phyloP scores from a whole-genome alignment of 2,329 filamentous ascomycete species.

The Phaeosphaeria sp. region DNA sequence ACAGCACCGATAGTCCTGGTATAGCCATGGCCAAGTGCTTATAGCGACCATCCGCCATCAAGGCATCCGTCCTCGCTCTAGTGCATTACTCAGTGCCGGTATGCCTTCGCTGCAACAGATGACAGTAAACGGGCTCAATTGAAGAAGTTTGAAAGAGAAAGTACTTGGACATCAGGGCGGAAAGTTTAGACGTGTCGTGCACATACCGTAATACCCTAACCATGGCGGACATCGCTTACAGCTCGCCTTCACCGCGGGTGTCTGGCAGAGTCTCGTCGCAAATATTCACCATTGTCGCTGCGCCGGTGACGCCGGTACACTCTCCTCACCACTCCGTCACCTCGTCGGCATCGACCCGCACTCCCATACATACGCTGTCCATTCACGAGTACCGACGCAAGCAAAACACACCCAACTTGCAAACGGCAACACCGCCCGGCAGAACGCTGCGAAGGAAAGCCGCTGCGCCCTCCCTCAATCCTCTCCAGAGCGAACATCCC shows the following conservation, averaged over 20 bases:
- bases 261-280: slow-evolving; percentile 24
- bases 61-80: background rate
- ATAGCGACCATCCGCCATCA: background rate
- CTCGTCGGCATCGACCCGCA: slow-evolving; percentile 40
- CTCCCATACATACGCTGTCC: slow-evolving; percentile 44
- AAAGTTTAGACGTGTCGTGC: background rate
- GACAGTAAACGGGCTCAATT: background rate
- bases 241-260: slow-evolving; percentile 34
- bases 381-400: slow-evolving; percentile 51
- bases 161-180: background rate
- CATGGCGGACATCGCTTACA: slow-evolving; percentile 28
- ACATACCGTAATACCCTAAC: background rate
- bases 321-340: slow-evolving; percentile 46
- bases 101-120: background rate
- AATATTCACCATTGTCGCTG: slow-evolving; percentile 12
- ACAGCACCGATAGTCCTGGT: background rate
- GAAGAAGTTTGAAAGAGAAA: slow-evolving; percentile 1
- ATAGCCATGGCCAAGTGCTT: background rate
- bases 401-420: slow-evolving; percentile 42
- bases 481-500: slow-evolving; percentile 37
- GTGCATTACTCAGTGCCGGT: background rate
- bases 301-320: slow-evolving; percentile 43
- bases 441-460: slow-evolving; percentile 47
- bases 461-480: slow-evolving; percentile 42
- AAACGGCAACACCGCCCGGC: slow-evolving; percentile 34